phyloP scores from a whole-genome alignment of 2,329 filamentous ascomycete species.

The Colletotrichum graminicola region DNA sequence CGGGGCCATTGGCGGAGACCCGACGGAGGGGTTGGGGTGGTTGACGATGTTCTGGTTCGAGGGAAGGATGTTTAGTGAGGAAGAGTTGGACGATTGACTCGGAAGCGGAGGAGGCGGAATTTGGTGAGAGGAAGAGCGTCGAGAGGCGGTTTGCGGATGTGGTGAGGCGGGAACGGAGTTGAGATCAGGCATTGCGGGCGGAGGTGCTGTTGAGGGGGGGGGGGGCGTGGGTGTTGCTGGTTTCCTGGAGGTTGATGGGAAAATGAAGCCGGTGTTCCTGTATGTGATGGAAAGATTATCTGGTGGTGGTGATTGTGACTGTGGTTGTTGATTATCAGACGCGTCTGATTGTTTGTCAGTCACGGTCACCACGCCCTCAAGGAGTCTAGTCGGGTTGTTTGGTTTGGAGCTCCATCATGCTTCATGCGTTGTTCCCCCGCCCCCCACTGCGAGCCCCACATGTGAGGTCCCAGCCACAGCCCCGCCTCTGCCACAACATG shows the following conservation, averaged over 20 bases:
- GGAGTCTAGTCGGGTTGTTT: slow-evolving; percentile 16
- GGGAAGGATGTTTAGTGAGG: slow-evolving; percentile 67
- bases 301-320: not conserved
- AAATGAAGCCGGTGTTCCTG: slow-evolving; percentile 3
- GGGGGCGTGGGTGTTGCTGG: not conserved
- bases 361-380: slow-evolving; percentile 15
- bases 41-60: slow-evolving; percentile 66
- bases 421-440: slow-evolving; percentile 34
- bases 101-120: slow-evolving; percentile 56
- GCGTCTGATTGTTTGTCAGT: slow-evolving; percentile 23
- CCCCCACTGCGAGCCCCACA: slow-evolving; percentile 1
- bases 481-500: not conserved
- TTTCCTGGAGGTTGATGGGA: slow-evolving; percentile 4
- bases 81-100: slow-evolving; percentile 30
- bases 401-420: slow-evolving; percentile 38
- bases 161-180: slow-evolving; percentile 68
- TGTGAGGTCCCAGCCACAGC: slow-evolving; percentile 19
- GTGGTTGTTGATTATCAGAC: slow-evolving; percentile 11
- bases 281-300: not conserved
- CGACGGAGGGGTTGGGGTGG: slow-evolving; percentile 50
- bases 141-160: slow-evolving; percentile 56
- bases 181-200: slow-evolving; percentile 63
- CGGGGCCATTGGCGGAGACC: slow-evolving; percentile 51
- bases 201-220: not conserved
- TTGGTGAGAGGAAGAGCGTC: slow-evolving; percentile 59